A percentile compares a stretch with the other conserved stretches of the same genome.
Evolutionary conservation across 495 filamentous ascomycete species (phyloP).

Genomic region (Podospora pseudoanserina): DNA sequence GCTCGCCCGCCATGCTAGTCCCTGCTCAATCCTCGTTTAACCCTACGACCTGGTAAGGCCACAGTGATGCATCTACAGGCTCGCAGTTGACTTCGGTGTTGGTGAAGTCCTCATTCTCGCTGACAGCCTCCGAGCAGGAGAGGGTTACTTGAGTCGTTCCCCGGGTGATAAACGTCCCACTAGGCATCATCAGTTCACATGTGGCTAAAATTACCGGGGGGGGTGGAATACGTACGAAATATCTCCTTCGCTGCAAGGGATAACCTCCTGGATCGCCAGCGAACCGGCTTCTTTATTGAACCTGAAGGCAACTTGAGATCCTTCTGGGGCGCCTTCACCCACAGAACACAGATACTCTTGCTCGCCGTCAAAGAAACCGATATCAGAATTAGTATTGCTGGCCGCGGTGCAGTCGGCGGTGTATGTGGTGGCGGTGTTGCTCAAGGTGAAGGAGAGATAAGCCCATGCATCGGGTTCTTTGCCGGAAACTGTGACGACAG

Average conservation of each 20-base stretch:
- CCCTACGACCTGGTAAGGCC: background rate
- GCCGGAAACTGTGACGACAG: constrained; percentile 38
- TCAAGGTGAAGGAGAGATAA: constrained; percentile 44
- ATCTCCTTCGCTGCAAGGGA: constrained; percentile 28
- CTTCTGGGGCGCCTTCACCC: constrained; percentile 10
- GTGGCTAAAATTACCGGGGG: background rate
- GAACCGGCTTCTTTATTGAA: constrained; percentile 33
- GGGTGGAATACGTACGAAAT: constrained; percentile 22
- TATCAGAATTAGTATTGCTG: constrained; percentile 33
- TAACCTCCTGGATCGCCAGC: constrained; percentile 37
- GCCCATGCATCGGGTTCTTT: constrained; percentile 43
- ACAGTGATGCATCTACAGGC: constrained; percentile 24
- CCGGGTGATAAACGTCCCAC: constrained; percentile 33
- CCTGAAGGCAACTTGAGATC: constrained; percentile 28
- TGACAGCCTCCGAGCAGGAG: constrained; percentile 35
- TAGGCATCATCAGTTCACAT: constrained; percentile 4
- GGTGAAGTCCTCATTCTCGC: constrained; percentile 40
- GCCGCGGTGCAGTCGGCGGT: constrained; percentile 33
- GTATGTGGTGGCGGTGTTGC: constrained; percentile 34
- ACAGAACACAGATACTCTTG: constrained; percentile 33
- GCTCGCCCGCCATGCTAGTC: no score
- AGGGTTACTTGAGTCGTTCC: constrained; percentile 35
- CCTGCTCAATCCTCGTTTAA: background rate
- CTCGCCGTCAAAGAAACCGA: constrained; percentile 43
- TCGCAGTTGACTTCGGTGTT: constrained; percentile 32